These are phyloP conservation scores for Talaromyces marneffei DNA, from an alignment of 2,329 filamentous ascomycete species.

Conservation along the genomic window DNA sequence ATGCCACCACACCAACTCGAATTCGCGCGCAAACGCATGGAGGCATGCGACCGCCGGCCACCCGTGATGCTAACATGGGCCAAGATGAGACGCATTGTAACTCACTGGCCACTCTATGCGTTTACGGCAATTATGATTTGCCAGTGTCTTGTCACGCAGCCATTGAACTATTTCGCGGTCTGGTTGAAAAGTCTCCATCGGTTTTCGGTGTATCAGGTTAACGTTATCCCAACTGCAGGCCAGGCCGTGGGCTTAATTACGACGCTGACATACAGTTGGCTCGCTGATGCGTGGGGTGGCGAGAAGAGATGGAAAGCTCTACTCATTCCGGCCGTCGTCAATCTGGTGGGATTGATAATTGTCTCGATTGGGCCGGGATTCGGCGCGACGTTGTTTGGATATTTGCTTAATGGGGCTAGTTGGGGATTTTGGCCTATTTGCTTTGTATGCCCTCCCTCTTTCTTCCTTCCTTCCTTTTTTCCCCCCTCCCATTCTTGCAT, in stretches of 20 bases:
- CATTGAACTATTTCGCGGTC: constrained; percentile 19
- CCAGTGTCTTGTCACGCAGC: constrained; percentile 19
- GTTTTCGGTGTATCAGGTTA: constrained; percentile 20
- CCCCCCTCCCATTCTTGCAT: too few species aligned
- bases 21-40: constrained; percentile 13
- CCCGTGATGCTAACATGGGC: constrained; percentile 15
- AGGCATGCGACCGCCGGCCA: constrained; percentile 13
- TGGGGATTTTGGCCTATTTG: constrained; percentile 20
- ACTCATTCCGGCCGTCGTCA: constrained; percentile 18
- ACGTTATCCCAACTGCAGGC: constrained; percentile 18
- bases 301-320: constrained; percentile 16
- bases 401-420: constrained; percentile 19
- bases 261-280: constrained; percentile 17
- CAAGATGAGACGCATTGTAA: constrained; percentile 17
- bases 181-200: constrained; percentile 18
- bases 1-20: constrained; percentile 12
- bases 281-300: constrained; percentile 18
- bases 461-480: neutral
- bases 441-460: constrained; percentile 12
- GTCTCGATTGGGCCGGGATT: constrained; percentile 19
- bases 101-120: constrained; percentile 18
- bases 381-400: constrained; percentile 19
- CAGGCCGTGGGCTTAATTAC: constrained; percentile 16
- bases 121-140: constrained; percentile 18
- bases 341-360: constrained; percentile 20